Percentiles rank a stretch among this genome's conserved stretches.
Evolutionary conservation across 83 land plant species (phyloP).

Genomic region (Diphasiastrum complanatum): DNA sequence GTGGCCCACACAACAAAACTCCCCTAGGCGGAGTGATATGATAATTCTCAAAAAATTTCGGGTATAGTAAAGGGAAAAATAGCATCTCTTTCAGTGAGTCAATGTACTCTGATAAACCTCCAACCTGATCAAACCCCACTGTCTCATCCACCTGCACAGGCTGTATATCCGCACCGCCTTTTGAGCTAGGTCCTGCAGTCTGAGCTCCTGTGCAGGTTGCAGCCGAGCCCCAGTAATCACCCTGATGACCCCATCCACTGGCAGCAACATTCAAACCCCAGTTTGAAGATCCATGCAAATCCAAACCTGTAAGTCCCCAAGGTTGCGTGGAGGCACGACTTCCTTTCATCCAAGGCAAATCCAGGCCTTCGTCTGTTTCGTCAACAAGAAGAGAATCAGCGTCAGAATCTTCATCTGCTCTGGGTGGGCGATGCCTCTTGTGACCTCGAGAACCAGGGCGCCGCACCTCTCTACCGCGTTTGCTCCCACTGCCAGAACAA

Average conservation of each 20-base stretch:
- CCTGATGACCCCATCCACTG: slow-evolving; percentile 74
- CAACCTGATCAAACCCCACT: not conserved
- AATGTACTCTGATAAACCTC: not conserved
- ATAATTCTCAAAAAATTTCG: slow-evolving; percentile 19
- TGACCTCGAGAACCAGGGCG: not conserved
- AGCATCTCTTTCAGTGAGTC: slow-evolving; percentile 14
- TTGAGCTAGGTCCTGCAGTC: not conserved
- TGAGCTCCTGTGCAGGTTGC: not conserved
- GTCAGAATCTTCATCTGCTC: slow-evolving; percentile 40
- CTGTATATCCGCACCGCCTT: not conserved
- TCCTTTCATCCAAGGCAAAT: not conserved
- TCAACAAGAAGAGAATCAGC: not conserved
- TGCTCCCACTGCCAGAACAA: not conserved
- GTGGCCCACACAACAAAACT: slow-evolving; percentile 12
- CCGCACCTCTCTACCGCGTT: not conserved
- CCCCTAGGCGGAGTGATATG: slow-evolving; percentile 11
- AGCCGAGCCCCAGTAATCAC: slow-evolving; percentile 18
- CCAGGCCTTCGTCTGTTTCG: not conserved
- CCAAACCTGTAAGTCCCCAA: not conserved
- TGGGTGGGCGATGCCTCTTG: not conserved
- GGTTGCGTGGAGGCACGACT: not conserved
- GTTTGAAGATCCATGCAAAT: not conserved
- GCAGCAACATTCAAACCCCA: slow-evolving; percentile 35
- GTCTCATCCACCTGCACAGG: not conserved
- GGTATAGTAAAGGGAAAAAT: slow-evolving; percentile 4